Conservation (phyloP, 129 eudicot species). For the Centaurea solstitialis region DNA sequence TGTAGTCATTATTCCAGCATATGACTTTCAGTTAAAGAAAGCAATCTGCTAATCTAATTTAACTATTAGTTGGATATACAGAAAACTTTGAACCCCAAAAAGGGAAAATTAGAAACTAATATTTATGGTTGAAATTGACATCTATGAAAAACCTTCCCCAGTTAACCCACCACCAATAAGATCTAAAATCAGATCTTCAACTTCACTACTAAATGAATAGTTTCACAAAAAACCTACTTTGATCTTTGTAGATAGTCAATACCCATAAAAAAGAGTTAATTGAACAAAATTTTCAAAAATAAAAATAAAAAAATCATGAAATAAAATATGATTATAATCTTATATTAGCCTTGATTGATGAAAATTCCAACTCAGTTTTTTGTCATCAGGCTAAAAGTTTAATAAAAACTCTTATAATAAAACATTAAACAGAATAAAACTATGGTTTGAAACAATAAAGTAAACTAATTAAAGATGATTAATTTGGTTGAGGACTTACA, state of each 20-base stretch:
- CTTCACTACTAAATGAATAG: slow-evolving; percentile 10
- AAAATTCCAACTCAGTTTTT: not conserved
- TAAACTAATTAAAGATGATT: not conserved
- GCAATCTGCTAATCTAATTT: not conserved
- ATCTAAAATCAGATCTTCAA: slow-evolving; percentile 14
- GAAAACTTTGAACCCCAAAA: slow-evolving; percentile 8
- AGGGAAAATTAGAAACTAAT: not conserved
- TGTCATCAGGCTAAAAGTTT: not conserved
- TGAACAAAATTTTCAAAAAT: not conserved
- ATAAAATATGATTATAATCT: not conserved
- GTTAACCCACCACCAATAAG: slow-evolving; percentile 1
- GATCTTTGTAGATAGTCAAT: not conserved
- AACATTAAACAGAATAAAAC: not conserved
- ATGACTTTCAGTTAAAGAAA: slow-evolving; percentile 20
- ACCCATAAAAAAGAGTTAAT: not conserved
- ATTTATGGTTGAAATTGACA: slow-evolving; percentile 21
- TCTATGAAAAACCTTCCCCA: not conserved
- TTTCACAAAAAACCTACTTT: not conserved
- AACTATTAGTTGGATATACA: not conserved
- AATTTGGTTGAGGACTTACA: slow-evolving; percentile 47
- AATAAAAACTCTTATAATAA: not conserved
- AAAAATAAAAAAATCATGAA: not conserved
- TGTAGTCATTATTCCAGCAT: slow-evolving; percentile 17
- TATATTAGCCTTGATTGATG: not conserved
- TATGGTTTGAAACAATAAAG: not conserved